Percentiles rank a stretch among this genome's conserved stretches.
phyloP scores from a whole-genome alignment of 2,329 filamentous ascomycete species.

The Juglanconis oblonga region DNA sequence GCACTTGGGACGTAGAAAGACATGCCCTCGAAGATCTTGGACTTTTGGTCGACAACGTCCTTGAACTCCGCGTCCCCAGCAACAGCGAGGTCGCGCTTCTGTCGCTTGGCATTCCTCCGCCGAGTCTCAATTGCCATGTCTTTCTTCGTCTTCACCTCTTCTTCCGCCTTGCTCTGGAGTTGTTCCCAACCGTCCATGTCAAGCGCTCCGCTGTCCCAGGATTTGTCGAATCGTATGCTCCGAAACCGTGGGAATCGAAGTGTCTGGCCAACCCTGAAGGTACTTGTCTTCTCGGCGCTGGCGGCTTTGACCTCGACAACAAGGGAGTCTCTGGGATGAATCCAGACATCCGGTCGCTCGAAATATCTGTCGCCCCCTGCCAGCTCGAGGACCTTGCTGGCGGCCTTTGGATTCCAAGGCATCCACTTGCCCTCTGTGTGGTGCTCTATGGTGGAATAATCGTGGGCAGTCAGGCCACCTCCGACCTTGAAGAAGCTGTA shows the following conservation, averaged over 20 bases:
- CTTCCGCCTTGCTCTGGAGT: slow-evolving; percentile 65
- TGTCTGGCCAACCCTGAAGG: slow-evolving; percentile 74
- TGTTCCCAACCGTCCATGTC: slow-evolving; percentile 75
- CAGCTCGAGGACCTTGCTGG: slow-evolving; percentile 74
- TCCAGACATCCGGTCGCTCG: slow-evolving; percentile 89
- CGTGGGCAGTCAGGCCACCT: slow-evolving; percentile 82
- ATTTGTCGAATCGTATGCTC: slow-evolving; percentile 73
- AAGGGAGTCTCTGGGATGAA: slow-evolving; percentile 81
- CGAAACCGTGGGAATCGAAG: slow-evolving; percentile 91
- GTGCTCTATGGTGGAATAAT: slow-evolving; percentile 81
- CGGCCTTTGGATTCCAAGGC: slow-evolving; percentile 77
- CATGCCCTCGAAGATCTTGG: slow-evolving; percentile 69
- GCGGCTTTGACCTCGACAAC: slow-evolving; percentile 89
- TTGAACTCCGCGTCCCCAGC: slow-evolving; percentile 58
- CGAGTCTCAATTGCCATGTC: slow-evolving; percentile 74
- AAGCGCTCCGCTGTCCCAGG: slow-evolving; percentile 72
- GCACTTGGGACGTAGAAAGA: slow-evolving; percentile 85
- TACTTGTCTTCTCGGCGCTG: slow-evolving; percentile 69
- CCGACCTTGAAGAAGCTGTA: slow-evolving; percentile 98
- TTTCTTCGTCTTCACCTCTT: slow-evolving; percentile 68
- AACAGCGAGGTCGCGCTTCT: slow-evolving; percentile 68
- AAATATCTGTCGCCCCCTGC: slow-evolving; percentile 66
- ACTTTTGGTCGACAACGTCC: slow-evolving; percentile 41
- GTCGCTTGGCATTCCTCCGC: slow-evolving; percentile 56
- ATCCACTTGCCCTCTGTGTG: slow-evolving; percentile 89